Conservation (phyloP, 208 protist species). For the Leishmania amazonensis region DNA sequence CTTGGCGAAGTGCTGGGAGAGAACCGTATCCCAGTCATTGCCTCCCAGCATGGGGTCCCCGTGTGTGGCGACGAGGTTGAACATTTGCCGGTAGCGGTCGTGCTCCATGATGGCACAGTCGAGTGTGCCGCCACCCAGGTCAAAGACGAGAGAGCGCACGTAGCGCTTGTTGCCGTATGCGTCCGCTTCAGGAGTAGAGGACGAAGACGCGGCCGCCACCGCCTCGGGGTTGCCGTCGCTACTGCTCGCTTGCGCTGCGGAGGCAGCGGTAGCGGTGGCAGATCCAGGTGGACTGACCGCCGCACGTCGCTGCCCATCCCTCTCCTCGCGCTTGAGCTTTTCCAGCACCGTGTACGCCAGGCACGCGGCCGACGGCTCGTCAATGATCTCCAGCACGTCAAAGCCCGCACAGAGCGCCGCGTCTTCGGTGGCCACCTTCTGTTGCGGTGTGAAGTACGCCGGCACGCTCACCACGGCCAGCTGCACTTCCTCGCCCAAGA, state of each 20-base stretch:
- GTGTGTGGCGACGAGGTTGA: conserved; percentile 86
- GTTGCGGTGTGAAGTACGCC: conserved; percentile 92
- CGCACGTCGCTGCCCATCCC: background rate
- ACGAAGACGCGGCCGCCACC: background rate
- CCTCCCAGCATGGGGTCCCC: conserved; percentile 91
- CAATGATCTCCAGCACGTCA: conserved; percentile 93
- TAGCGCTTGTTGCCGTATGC: conserved; percentile 36
- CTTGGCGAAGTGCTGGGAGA: conserved; percentile 81
- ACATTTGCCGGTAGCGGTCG: conserved; percentile 57
- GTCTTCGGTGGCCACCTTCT: conserved; percentile 94
- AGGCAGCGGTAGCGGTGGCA: background rate
- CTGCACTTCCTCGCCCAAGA: conserved; percentile 81
- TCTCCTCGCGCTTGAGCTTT: conserved; percentile 11
- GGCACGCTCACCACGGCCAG: conserved; percentile 90
- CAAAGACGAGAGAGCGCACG: conserved; percentile 84
- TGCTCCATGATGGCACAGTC: conserved; percentile 92
- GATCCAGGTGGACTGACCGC: conserved; percentile 9
- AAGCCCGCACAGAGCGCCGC: conserved; percentile 89
- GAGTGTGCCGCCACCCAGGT: conserved; percentile 91
- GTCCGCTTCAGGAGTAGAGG: background rate
- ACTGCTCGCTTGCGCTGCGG: background rate
- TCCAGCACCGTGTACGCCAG: conserved; percentile 85
- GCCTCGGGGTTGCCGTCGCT: background rate
- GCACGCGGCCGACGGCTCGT: conserved; percentile 91
- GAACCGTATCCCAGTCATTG: conserved; percentile 90